Percentiles rank a stretch among this genome's conserved stretches.
These are phyloP conservation scores for Cryphonectria naterciae DNA, from an alignment of 2,329 filamentous ascomycete species.

Conservation along the genomic window DNA sequence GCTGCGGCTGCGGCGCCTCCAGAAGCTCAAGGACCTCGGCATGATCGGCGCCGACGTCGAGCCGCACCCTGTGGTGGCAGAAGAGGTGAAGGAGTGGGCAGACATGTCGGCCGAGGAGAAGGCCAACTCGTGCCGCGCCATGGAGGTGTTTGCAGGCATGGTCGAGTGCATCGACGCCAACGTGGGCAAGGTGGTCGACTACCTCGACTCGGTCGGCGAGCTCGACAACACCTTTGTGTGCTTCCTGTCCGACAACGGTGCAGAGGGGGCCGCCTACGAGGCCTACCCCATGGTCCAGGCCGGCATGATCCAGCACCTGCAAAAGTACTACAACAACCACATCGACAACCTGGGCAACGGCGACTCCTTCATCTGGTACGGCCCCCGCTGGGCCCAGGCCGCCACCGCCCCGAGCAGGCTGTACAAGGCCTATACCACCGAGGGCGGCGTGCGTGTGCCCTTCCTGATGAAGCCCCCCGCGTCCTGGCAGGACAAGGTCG, in stretches of 20 bases:
- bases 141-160: conserved; percentile 68
- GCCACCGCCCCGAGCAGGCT: conserved; percentile 37
- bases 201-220: conserved; percentile 59
- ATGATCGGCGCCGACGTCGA: conserved; percentile 56
- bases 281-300: conserved; percentile 31
- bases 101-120: conserved; percentile 51
- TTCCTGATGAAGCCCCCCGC: conserved; percentile 45
- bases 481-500: conserved; percentile 33
- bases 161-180: conserved; percentile 65
- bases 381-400: conserved; percentile 54
- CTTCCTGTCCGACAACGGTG: conserved; percentile 64
- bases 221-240: conserved; percentile 67
- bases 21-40: conserved; percentile 60
- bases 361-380: conserved; percentile 62
- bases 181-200: conserved; percentile 61
- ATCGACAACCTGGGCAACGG: conserved; percentile 58
- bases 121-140: conserved; percentile 54
- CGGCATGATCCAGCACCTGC: conserved; percentile 33
- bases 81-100: conserved; percentile 52
- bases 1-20: conserved; percentile 56
- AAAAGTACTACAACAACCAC: conserved; percentile 61
- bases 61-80: conserved; percentile 54
- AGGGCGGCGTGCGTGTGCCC: conserved; percentile 57
- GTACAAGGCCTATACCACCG: conserved; percentile 45
- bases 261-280: conserved; percentile 36